A percentile compares a stretch with the other conserved stretches of the same genome.
These are phyloP conservation scores for Pichia kluyveri DNA, from an alignment of 805 yeast genomes.

Conservation along the genomic window DNA sequence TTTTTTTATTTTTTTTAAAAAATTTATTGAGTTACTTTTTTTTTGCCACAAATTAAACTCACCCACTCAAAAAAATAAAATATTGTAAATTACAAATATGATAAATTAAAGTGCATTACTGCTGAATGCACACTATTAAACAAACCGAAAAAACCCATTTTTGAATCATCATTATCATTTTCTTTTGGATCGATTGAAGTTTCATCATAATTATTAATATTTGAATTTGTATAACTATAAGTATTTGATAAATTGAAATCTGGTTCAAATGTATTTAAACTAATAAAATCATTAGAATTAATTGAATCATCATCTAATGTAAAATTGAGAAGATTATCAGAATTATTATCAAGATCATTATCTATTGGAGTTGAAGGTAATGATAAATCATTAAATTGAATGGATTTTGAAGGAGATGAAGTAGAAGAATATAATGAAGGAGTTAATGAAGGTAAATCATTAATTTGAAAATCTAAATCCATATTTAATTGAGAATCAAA, in stretches of 20 bases:
- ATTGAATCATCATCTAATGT: neutral
- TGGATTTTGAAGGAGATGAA: neutral
- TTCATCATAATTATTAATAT: neutral
- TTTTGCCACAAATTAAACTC: neutral
- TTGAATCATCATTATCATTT: neutral
- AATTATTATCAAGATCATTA: neutral
- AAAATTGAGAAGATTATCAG: neutral
- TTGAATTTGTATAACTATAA: neutral
- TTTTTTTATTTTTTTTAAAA: no score
- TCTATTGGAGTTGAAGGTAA: neutral
- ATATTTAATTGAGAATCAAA: neutral
- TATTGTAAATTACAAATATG: neutral
- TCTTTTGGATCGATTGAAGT: slow-evolving; percentile 5
- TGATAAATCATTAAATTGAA: neutral
- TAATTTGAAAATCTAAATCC: neutral
- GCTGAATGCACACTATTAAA: slow-evolving; percentile 34
- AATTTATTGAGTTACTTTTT: neutral
- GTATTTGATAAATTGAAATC: neutral
- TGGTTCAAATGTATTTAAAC: neutral
- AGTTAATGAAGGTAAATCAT: neutral
- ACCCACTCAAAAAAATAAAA: neutral
- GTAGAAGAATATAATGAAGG: neutral
- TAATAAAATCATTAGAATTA: neutral
- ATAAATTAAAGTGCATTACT: slow-evolving; percentile 21
- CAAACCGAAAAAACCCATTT: slow-evolving; percentile 25